Conservation (phyloP, 306 rosid species). For the Acacia crassicarpa region DNA sequence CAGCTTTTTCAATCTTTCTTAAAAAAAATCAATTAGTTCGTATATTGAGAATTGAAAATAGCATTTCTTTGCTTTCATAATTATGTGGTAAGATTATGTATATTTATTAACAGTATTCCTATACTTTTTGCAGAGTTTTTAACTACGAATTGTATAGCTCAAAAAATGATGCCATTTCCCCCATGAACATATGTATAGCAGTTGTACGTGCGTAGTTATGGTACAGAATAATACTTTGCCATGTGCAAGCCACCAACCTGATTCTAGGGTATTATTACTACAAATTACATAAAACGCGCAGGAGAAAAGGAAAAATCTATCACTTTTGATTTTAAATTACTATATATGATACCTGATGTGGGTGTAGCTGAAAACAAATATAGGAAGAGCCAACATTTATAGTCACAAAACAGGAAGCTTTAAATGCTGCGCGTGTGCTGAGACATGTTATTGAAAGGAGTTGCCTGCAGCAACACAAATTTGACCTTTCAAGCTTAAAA, state of each 20-base stretch:
- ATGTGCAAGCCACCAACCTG: not conserved
- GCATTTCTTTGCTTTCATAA: not conserved
- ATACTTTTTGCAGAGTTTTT: not conserved
- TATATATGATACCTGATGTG: not conserved
- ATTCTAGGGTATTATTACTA: not conserved
- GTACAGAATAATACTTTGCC: slow-evolving; percentile 7
- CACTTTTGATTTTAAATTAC: not conserved
- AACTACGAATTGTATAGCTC: not conserved
- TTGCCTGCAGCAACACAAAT: slow-evolving; percentile 18
- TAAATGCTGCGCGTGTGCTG: slow-evolving; percentile 21
- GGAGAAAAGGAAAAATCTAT: not conserved
- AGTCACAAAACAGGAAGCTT: slow-evolving; percentile 20
- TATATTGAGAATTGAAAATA: rapidly evolving
- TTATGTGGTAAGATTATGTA: not conserved
- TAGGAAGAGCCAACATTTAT: not conserved
- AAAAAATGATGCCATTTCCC: not conserved
- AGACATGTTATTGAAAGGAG: slow-evolving; percentile 25
- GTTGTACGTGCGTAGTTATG: not conserved
- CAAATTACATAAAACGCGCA: not conserved
- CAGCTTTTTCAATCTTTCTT: rapidly evolving
- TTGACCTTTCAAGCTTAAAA: slow-evolving; percentile 28
- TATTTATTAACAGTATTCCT: not conserved
- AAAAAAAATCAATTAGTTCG: too few relatives aligned
- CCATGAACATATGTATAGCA: not conserved
- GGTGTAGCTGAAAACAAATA: not conserved